These are phyloP conservation scores for Globisporangium barbulae DNA, from an alignment of 352 stramenopile genomes.

Conservation along the genomic window DNA sequence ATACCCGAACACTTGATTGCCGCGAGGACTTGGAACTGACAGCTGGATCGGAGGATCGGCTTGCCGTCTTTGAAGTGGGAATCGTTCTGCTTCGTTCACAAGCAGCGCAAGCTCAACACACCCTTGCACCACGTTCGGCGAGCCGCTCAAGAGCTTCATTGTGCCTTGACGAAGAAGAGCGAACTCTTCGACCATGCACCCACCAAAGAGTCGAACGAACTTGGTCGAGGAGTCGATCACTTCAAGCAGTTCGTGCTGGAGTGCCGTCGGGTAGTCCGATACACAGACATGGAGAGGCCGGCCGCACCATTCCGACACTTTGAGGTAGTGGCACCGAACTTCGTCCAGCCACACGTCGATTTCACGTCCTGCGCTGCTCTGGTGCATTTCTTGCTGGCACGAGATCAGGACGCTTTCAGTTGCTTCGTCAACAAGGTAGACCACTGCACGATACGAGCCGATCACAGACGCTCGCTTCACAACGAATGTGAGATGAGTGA, in stretches of 20 bases:
- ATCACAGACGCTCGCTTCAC: conserved; percentile 1
- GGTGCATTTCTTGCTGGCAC: conserved; percentile 2
- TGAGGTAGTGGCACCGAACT: conserved; percentile 5
- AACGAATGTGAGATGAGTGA: conserved; percentile 10
- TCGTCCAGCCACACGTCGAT: conserved; percentile 8
- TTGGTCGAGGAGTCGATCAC: neutral
- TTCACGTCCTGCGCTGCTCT: neutral
- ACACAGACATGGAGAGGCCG: conserved; percentile 14
- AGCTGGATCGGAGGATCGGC: neutral
- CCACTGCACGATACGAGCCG: conserved; percentile 5
- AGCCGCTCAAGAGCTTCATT: neutral
- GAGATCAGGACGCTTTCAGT: conserved; percentile 7
- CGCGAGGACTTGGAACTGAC: neutral
- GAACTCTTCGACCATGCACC: conserved; percentile 13
- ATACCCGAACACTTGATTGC: neutral
- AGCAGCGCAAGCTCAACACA: conserved; percentile 16
- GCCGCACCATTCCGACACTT: conserved; percentile 3
- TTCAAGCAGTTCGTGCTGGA: conserved; percentile 7
- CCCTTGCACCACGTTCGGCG: neutral
- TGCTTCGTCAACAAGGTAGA: conserved; percentile 15
- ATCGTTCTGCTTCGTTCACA: conserved; percentile 10
- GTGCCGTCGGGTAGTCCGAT: neutral
- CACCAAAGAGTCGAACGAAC: conserved; percentile 5
- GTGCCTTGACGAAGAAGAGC: neutral
- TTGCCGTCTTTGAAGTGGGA: neutral